These are phyloP conservation scores for Camelina neglecta DNA, from an alignment of 345 rosid species.

Conservation along the genomic window DNA sequence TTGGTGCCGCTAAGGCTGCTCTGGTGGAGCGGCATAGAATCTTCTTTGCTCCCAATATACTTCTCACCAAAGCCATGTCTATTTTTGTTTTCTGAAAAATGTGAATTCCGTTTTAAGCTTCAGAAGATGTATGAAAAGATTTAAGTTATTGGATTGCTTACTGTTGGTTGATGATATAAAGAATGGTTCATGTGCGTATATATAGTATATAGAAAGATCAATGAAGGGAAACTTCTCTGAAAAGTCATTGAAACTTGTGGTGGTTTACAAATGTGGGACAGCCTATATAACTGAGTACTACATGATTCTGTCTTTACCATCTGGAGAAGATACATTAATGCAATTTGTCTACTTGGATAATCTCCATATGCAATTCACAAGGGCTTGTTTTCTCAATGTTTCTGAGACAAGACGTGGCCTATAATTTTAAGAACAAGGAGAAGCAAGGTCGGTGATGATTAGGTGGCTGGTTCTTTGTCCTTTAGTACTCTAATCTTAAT, in stretches of 20 bases:
- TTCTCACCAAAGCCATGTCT: slow-evolving; percentile 41
- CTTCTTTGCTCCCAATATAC: slow-evolving; percentile 35
- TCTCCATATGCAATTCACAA: slow-evolving; percentile 22
- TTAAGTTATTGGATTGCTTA: slow-evolving; percentile 19
- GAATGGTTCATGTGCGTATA: background rate
- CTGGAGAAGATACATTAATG: background rate
- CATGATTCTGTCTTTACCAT: slow-evolving; percentile 33
- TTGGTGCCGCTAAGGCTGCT: slow-evolving; percentile 35
- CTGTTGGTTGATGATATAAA: slow-evolving; percentile 34
- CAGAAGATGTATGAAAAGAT: slow-evolving; percentile 28
- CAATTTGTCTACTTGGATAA: background rate
- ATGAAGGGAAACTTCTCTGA: background rate
- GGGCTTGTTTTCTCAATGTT: slow-evolving; percentile 39
- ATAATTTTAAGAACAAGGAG: background rate
- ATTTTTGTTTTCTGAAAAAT: background rate
- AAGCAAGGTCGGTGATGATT: background rate
- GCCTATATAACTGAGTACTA: background rate
- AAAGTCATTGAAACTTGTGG: background rate
- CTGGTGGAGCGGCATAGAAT: slow-evolving; percentile 3
- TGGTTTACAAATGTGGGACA: slow-evolving; percentile 1
- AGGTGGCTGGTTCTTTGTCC: slow-evolving; percentile 25
- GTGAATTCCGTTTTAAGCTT: slow-evolving; percentile 20
- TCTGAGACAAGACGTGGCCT: background rate
- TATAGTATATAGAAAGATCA: slow-evolving; percentile 37
- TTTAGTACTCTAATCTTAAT: background rate